Evolutionary conservation across 2,329 filamentous ascomycete species (phyloP).

Genomic region (Plenodomus lindquistii): DNA sequence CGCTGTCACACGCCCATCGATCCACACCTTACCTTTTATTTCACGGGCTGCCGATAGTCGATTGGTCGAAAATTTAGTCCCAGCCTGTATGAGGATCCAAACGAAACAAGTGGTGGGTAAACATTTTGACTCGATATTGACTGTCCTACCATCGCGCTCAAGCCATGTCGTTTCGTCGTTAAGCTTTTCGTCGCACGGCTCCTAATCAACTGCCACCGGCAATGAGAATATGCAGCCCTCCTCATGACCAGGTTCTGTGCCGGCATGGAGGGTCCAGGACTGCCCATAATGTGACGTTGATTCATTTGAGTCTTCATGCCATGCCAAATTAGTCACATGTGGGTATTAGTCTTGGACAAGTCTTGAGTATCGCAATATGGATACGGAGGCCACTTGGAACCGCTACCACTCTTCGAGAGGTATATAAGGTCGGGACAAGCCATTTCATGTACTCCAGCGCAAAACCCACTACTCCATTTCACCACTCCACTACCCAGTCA

Average conservation of each 20-base stretch:
- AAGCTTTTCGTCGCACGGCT: conserved; percentile 16
- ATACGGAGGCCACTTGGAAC: conserved; percentile 6
- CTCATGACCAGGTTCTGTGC: conserved; percentile 24
- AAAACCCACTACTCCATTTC: conserved; percentile 6
- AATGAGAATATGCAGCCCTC: conserved; percentile 20
- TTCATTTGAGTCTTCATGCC: conserved; percentile 33
- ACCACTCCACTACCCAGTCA: conserved; percentile 4
- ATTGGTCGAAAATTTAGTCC: conserved; percentile 8
- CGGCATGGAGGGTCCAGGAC: conserved; percentile 14
- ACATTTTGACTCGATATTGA: conserved; percentile 29
- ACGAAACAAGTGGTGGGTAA: conserved; percentile 15
- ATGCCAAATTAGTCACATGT: conserved; percentile 24
- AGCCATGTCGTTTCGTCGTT: conserved; percentile 25
- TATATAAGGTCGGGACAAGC: conserved; percentile 26
- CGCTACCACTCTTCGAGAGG: conserved; percentile 1
- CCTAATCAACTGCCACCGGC: conserved; percentile 23
- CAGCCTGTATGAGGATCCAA: conserved; percentile 5
- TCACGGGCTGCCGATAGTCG: background rate
- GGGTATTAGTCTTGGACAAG: conserved; percentile 17
- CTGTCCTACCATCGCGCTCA: conserved; percentile 16
- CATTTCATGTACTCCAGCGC: conserved; percentile 10
- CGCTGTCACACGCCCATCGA: conserved; percentile 1
- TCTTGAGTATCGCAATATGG: conserved; percentile 29
- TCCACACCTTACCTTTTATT: conserved; percentile 1
- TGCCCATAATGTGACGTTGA: conserved; percentile 19